A percentile compares a stretch with the other conserved stretches of the same genome.
Conservation (phyloP, 2,329 filamentous ascomycete genomes). For the Pseudogymnoascus sp. region DNA sequence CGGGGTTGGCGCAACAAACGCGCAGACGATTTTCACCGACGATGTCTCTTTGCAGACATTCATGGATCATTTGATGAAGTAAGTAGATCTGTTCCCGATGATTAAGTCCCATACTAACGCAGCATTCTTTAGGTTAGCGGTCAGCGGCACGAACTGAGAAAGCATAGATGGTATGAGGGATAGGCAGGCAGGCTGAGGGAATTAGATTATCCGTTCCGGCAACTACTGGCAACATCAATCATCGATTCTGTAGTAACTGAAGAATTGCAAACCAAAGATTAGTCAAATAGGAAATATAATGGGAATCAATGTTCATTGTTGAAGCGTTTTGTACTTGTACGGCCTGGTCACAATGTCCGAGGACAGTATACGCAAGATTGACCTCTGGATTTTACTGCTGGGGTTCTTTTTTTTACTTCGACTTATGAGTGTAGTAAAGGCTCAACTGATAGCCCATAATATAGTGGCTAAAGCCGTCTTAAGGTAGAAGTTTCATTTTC, state of each 20-base stretch:
- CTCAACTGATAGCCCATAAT: background rate
- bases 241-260: constrained; percentile 5
- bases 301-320: background rate
- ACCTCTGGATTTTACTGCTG: background rate
- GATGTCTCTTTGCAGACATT: constrained; percentile 97
- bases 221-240: constrained; percentile 1
- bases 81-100: constrained; percentile 33
- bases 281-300: constrained; percentile 9
- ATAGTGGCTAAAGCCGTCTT: background rate
- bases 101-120: background rate
- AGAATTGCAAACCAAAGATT: constrained; percentile 7
- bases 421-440: background rate
- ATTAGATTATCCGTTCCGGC: constrained; percentile 8
- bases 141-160: constrained; percentile 39
- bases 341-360: background rate
- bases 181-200: background rate
- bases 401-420: background rate
- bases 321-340: background rate
- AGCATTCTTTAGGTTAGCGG: constrained; percentile 33
- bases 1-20: constrained; percentile 72
- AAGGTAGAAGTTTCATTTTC: background rate
- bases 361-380: background rate
- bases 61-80: constrained; percentile 99
- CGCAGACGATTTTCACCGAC: constrained; percentile 98
- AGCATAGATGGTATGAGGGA: background rate